Conservation (phyloP, 2,329 filamentous ascomycete genomes). For the Chaetomium sp. region DNA sequence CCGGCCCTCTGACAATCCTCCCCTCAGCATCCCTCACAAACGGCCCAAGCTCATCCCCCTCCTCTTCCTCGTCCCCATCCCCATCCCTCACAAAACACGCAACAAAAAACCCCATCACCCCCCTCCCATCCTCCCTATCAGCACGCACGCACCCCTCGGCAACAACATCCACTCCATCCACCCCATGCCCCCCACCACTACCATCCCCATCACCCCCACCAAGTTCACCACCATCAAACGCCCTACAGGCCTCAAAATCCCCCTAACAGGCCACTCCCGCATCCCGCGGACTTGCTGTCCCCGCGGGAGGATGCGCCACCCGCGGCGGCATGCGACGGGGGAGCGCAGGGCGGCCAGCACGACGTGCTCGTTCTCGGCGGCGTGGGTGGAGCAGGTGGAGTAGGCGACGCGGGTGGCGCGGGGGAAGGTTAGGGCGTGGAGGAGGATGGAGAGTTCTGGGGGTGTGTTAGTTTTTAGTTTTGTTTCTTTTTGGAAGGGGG, state of each 20-base stretch:
- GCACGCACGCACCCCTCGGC: constrained; percentile 80
- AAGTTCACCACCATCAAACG: constrained; percentile 47
- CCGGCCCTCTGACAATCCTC: constrained; percentile 38
- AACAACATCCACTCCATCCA: constrained; percentile 65
- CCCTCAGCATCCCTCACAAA: constrained; percentile 38
- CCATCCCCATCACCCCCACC: constrained; percentile 78
- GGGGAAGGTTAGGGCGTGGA: constrained; percentile 83
- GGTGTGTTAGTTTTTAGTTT: not conserved
- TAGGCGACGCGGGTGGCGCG: constrained; percentile 78
- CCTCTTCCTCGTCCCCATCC: not conserved
- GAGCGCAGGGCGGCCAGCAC: constrained; percentile 72
- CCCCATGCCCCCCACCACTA: constrained; percentile 84
- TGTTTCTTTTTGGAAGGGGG: too few relatives aligned
- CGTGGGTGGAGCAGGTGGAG: constrained; percentile 89
- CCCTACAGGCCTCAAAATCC: constrained; percentile 45
- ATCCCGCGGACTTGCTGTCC: constrained; percentile 76
- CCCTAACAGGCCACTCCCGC: constrained; percentile 73
- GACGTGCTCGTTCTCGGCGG: constrained; percentile 85
- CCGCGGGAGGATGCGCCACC: constrained; percentile 77
- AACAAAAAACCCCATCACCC: constrained; percentile 95
- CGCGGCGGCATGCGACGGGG: constrained; percentile 62
- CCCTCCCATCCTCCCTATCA: constrained; percentile 76
- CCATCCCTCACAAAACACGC: constrained; percentile 74
- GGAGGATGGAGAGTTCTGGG: constrained; percentile 69
- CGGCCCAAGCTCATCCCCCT: constrained; percentile 34